Base-by-base conservation (phyloP, 768 basidiomycete species). In the Phallus indusiatus region DNA sequence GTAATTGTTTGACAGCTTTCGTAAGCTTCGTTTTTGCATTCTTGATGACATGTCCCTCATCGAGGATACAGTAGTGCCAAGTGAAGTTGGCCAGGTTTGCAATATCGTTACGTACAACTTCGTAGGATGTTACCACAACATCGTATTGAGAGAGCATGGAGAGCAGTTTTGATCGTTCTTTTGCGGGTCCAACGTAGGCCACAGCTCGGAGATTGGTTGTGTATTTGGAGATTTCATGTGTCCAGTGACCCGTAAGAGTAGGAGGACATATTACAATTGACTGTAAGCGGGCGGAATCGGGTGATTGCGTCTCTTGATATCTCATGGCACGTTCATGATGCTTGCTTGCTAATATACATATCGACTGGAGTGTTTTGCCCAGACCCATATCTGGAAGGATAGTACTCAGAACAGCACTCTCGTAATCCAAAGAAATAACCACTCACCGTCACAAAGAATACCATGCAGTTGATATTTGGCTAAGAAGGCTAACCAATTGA, bases 11-110 rank as follows among this genome's bases (percentile, higher is more conserved):
- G 66, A 98, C 90, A 1, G 96, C 94, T 70, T 94, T 93, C 0
- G 95, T 94, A 42, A 99, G 80, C 71, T 98, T 98, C 21, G 96
- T 97, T 74, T 95, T 97, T 37, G 92, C 88, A 68, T 98, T 99
- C 79, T 97, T 98, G 74, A 99, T 98, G 64, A 97, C 84, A 72
- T 99, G 96, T 0, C 96, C 96, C 74, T 99, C 96, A 68, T 99
- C 96, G 56, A 99, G 81, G 47, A 98, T 86, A 72, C 94, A 97
- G 69, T 95, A 99, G 46, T 96, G 78, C 91, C 93, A 99, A 66
- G 84, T 82, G 63, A 88, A 67, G 49, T 79, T 76, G 65, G 86
- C 80, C 20, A 98, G 75, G 64, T 78, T 85, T 16, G 78, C 69
- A 55, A 96, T 87, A 69, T 99, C 96, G 71, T 96, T 96, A 46